Base-by-base conservation (phyloP, 2,329 filamentous ascomycete genomes). In the Fusarium zealandicum region DNA sequence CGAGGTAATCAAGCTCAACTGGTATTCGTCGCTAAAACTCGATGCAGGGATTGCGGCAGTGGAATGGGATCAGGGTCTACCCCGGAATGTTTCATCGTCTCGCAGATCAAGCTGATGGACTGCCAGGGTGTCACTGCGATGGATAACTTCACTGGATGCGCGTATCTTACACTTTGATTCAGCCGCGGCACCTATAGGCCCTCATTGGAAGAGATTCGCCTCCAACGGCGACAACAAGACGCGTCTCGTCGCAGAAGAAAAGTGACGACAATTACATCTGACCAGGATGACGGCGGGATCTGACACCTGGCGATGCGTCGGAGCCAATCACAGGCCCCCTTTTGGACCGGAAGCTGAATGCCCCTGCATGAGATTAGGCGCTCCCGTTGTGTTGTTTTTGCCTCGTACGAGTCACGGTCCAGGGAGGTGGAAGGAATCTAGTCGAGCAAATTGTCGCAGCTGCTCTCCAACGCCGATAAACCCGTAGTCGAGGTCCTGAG, bases 281-380 rank as follows among this genome's bases (percentile, higher is more conserved):
- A 38, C 44, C 13, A 31, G 58, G 44, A 40, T 61, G 6, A 50
- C n/a, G 33, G 36, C 11, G 36, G 46, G 25, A 44, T 48, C 51
- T 57, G 55, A 52, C 46, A 56, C 39, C 55, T 53, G 43, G 55
- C 47, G 14, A 39, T 57, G 16, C 22, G 18, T 28, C 30, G 30
- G 27, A 27, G 27, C 58, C 48, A 61, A 61, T 61, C 57, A 54
- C 13, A 22, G 16, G n/a, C 17, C 28, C 17, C 28, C 30, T 35
- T 28, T 31, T 41, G n/a, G 12, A 22, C 37, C 54, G 33, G 40
- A 47, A 56, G 59, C 55, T 54, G 55, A 56, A 40, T 28, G 36
- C 59, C 59, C 60, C 59, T 63, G 59, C 51, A 63, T 54, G 13
- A 18, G 28, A 31, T 51, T 42, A 39, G 30, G 33, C 14, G 28